A percentile compares a stretch with the other conserved stretches of the same genome.
These are phyloP conservation scores for Penicillium verrucosum DNA, from an alignment of 2,329 filamentous ascomycete species.

Conservation along the genomic window DNA sequence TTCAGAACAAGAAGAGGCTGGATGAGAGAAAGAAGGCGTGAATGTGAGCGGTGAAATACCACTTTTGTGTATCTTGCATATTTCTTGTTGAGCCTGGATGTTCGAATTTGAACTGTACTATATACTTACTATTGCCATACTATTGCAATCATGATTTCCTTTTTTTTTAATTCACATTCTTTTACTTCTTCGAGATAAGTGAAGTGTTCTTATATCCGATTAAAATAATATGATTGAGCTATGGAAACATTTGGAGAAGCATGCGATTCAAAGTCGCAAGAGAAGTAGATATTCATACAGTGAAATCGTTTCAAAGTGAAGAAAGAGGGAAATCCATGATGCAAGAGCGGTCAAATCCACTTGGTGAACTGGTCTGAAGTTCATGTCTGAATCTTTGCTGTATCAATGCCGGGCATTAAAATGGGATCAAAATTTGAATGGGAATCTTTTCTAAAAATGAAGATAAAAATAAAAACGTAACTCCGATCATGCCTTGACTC, in stretches of 20 bases:
- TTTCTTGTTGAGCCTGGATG: slow-evolving; percentile 15
- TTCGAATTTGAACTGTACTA: slow-evolving; percentile 20
- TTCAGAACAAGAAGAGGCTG: slow-evolving; percentile 79
- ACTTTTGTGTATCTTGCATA: slow-evolving; percentile 18
- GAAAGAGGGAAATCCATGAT: neutral
- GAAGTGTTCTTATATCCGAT: slow-evolving; percentile 1
- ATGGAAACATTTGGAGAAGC: slow-evolving; percentile 13
- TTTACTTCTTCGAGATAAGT: neutral
- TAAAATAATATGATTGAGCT: slow-evolving; percentile 17
- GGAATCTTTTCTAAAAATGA: neutral
- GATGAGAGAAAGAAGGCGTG: slow-evolving; percentile 67
- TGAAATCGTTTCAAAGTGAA: slow-evolving; percentile 13
- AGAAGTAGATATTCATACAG: slow-evolving; percentile 17
- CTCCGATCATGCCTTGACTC: slow-evolving; percentile 27
- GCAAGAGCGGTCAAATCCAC: neutral
- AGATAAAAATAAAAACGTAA: neutral
- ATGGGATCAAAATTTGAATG: neutral
- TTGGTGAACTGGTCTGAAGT: neutral
- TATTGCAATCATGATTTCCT: slow-evolving; percentile 6
- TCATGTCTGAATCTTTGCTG: neutral
- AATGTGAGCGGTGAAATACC: slow-evolving; percentile 2
- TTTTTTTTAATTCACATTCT: neutral
- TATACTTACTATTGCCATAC: slow-evolving; percentile 13
- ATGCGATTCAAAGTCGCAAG: neutral
- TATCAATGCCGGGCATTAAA: slow-evolving; percentile 6